A percentile compares a stretch with the other conserved stretches of the same genome.
Conservation (phyloP, 257 asterid species). For the Fraxinus anomala region DNA sequence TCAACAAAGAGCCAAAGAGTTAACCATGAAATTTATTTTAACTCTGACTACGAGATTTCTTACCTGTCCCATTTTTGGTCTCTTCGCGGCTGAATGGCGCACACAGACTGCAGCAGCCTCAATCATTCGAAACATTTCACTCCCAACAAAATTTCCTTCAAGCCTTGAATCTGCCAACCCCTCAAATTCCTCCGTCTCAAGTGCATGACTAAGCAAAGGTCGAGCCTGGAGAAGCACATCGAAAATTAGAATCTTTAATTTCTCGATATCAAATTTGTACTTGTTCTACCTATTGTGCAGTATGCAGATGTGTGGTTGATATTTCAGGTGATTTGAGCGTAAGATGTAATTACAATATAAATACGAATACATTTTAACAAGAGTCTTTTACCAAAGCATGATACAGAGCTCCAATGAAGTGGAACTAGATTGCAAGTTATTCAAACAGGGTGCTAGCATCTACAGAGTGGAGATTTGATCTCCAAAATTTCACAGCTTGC, state of each 20-base stretch:
- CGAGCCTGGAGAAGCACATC: too few relatives aligned
- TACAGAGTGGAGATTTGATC: neutral
- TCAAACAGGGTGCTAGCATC: neutral
- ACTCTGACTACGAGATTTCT: neutral
- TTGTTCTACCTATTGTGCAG: neutral
- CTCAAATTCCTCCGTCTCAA: conserved; percentile 59
- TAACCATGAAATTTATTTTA: too few relatives aligned
- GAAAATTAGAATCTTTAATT: neutral
- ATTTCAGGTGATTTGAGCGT: neutral
- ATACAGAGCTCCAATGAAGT: neutral
- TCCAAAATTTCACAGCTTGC: neutral
- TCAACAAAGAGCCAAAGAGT: neutral
- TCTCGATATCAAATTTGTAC: neutral
- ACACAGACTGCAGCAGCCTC: conserved; percentile 97
- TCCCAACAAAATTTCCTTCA: conserved; percentile 49
- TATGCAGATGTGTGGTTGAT: neutral
- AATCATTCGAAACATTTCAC: conserved; percentile 68
- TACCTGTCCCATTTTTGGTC: conserved; percentile 98
- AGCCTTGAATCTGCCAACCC: conserved; percentile 79
- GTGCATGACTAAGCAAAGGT: conserved; percentile 69
- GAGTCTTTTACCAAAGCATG: neutral
- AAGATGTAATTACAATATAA: neutral
- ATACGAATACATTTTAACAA: neutral
- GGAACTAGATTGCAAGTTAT: neutral
- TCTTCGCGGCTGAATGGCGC: conserved; percentile 79